Conservation (phyloP, 1,284 basidiomycete genomes). For the Pterulicium gracile region DNA sequence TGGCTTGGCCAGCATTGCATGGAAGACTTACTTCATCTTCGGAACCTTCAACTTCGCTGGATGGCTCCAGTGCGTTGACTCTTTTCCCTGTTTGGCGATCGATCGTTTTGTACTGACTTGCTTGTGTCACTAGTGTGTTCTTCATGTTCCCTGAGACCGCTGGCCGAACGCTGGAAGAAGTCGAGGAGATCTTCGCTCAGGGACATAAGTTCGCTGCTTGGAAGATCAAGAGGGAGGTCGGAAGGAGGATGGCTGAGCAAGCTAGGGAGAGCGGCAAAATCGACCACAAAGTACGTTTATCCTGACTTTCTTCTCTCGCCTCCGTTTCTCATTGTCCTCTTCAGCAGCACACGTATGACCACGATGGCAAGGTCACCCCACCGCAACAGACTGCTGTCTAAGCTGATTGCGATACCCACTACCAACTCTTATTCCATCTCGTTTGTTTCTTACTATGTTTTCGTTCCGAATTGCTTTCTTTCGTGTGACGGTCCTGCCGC, state of each 20-base stretch:
- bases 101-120: background rate
- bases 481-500: no score
- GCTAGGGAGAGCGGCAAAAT: slow-evolving; percentile 15
- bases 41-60: slow-evolving; percentile 67
- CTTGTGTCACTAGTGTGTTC: slow-evolving; percentile 45
- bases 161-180: slow-evolving; percentile 60
- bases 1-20: slow-evolving; percentile 37
- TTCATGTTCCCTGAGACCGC: slow-evolving; percentile 73
- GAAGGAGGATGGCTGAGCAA: slow-evolving; percentile 48
- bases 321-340: background rate
- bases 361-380: background rate
- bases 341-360: background rate
- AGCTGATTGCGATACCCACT: no score
- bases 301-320: background rate
- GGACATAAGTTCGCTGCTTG: slow-evolving; percentile 65
- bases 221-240: slow-evolving; percentile 51
- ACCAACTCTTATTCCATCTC: background rate
- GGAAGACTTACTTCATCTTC: slow-evolving; percentile 68
- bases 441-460: background rate
- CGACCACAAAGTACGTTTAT: background rate
- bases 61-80: background rate
- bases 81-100: background rate
- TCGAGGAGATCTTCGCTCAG: slow-evolving; percentile 63
- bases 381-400: background rate
- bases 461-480: background rate